Evolutionary conservation across 2,329 filamentous ascomycete genomes (phyloP).

Genomic region (Dactylellina parvicollis): DNA sequence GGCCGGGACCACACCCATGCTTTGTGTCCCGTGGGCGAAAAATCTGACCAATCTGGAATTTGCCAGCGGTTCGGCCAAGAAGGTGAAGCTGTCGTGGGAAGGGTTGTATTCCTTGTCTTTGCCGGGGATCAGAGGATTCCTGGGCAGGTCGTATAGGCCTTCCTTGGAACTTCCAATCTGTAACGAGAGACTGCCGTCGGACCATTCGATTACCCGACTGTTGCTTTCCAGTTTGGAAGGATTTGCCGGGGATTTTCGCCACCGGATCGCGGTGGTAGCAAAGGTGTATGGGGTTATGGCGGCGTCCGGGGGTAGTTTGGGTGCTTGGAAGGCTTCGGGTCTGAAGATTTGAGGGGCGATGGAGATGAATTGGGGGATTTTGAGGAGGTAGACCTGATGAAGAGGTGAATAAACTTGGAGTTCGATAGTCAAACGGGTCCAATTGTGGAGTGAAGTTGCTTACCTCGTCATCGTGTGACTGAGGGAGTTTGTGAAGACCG

Average conservation of each 20-base stretch:
- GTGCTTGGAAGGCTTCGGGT: constrained; percentile 69
- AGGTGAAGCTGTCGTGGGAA: constrained; percentile 71
- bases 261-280: constrained; percentile 72
- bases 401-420: not conserved
- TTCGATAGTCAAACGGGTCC: not conserved
- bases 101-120: constrained; percentile 63
- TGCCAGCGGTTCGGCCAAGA: constrained; percentile 70
- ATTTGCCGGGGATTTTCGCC: constrained; percentile 72
- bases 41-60: constrained; percentile 69
- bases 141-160: constrained; percentile 66
- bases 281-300: constrained; percentile 67
- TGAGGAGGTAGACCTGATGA: constrained; percentile 70
- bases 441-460: not conserved
- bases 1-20: constrained; percentile 68
- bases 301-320: constrained; percentile 59
- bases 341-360: constrained; percentile 72
- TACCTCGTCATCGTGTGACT: constrained; percentile 41
- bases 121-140: constrained; percentile 61
- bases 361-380: constrained; percentile 71
- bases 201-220: constrained; percentile 73
- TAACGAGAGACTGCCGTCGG: constrained; percentile 73
- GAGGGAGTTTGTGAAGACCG: constrained; percentile 44
- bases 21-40: constrained; percentile 71
- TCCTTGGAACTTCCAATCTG: constrained; percentile 72
- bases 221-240: constrained; percentile 71